Evolutionary conservation across 257 asterid species (phyloP).

Genomic region (Solanum etuberosum): DNA sequence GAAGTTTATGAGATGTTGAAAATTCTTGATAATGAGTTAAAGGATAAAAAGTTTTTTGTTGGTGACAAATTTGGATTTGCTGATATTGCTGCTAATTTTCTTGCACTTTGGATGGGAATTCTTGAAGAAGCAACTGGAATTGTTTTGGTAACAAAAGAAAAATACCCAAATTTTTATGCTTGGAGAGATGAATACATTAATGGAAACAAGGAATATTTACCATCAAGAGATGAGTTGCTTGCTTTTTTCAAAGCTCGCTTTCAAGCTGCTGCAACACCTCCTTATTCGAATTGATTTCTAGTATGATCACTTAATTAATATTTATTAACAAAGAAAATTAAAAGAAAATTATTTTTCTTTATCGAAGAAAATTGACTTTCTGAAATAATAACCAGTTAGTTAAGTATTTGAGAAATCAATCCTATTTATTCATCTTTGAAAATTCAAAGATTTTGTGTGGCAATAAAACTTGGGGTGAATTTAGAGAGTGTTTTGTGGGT

Average conservation of each 20-base stretch:
- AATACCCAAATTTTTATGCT: not conserved
- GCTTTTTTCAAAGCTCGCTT: not conserved
- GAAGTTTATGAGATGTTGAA: not conserved
- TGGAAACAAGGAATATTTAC: not conserved
- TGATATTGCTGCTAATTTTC: not conserved
- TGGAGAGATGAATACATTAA: not conserved
- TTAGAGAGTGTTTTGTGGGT: not conserved
- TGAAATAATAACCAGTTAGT: not conserved
- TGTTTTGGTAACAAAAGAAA: not conserved
- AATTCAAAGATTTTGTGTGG: not conserved
- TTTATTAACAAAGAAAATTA: too few relatives aligned
- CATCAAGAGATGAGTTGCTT: not conserved
- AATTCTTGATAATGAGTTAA: not conserved
- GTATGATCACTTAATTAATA: not conserved
- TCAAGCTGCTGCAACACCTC: not conserved
- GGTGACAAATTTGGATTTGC: not conserved
- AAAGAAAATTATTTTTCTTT: too few relatives aligned
- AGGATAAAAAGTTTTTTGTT: not conserved
- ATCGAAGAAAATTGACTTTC: rapidly evolving
- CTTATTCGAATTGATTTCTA: not conserved
- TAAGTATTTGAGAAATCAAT: not conserved
- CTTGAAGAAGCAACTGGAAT: not conserved
- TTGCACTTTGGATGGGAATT: not conserved
- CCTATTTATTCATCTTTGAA: not conserved
- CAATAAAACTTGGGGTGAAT: not conserved